Evolutionary conservation across 371 early-diverging fungal genomes (phyloP), one percentile per base, ranked within the genome.

Genomic region (Apophysomyces ossiformis): DNA sequence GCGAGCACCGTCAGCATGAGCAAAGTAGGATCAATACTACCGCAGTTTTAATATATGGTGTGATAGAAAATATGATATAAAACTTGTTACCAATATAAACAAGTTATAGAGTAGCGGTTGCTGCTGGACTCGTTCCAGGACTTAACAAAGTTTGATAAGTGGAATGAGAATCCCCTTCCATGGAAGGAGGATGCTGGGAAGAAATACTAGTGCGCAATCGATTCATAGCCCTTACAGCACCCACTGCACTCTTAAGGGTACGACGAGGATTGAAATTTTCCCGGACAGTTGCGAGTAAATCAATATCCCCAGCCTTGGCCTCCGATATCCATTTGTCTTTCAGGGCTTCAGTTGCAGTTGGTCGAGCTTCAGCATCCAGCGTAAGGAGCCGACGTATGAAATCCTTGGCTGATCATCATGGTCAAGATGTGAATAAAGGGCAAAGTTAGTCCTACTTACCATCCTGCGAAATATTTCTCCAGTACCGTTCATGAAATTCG

Each of bases 271-370:
- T 76, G 39, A 89, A 87, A 39, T 86, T 81, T 59, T 85, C 84
- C 21, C 83, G 81, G 61, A 90, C 88, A 43, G 85, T 81, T 6
- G 85, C 87, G 38, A 92, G 71, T 57, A 92, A 73, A 73, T 91
- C 88, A 18, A 71, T 68, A 57, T 89, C 88, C 26, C 74, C 76
- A 3, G 81, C 83, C 35, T 67, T 59, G 60, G 65, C 56, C 15
- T 77, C 79, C 16, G 85, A 81, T 66, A 95, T 83, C 96, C 96
- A 97, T 13, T 84, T 85, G 77, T 97, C 94, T 36, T 84, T 68
- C 58, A 95, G 79, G 6, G 96, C 96, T 71, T 95, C 82, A 9
- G 77, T 75, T 9, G 91, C 95, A 0, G 95, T 95, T 65, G 91
- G 74, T 57, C 97, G 89, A 44, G 82, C 75, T 3, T 68, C 65